These are phyloP conservation scores for Vaccinium vitisidaea DNA, from an alignment of 148 eudicot genomes.

Conservation along the genomic window DNA sequence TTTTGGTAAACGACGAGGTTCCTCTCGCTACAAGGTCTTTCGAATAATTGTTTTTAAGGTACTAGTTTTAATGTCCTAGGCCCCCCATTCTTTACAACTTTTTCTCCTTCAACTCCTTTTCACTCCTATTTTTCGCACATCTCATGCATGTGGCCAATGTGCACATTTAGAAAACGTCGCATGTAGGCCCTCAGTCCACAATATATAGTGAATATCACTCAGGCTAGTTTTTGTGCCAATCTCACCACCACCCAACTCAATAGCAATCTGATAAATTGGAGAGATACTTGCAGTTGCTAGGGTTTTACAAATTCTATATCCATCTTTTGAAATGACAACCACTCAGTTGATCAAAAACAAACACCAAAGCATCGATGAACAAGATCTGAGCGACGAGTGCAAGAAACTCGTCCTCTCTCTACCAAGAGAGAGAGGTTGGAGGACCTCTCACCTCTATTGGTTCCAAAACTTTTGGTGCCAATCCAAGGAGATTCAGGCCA, in stretches of 20 bases:
- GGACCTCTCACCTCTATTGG: conserved; percentile 35
- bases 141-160: too few species aligned
- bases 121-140: too few species aligned
- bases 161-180: too few species aligned
- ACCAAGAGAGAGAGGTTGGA: conserved; percentile 45
- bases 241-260: background rate
- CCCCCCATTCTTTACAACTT: too few species aligned
- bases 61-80: too few species aligned
- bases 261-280: background rate
- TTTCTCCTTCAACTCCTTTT: too few species aligned
- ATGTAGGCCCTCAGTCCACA: background rate
- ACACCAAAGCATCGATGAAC: background rate
- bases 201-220: background rate
- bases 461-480: conserved; percentile 57
- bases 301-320: background rate
- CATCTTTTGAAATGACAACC: background rate
- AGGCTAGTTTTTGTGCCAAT: background rate
- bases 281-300: background rate
- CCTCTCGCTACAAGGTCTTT: too few species aligned
- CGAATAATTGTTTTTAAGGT: too few species aligned
- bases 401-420: conserved; percentile 34
- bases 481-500: conserved; percentile 44
- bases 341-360: background rate
- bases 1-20: too few species aligned
- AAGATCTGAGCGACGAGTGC: background rate